Conservation (phyloP, 371 early-diverging fungal genomes). For the Globomyces sp. region DNA sequence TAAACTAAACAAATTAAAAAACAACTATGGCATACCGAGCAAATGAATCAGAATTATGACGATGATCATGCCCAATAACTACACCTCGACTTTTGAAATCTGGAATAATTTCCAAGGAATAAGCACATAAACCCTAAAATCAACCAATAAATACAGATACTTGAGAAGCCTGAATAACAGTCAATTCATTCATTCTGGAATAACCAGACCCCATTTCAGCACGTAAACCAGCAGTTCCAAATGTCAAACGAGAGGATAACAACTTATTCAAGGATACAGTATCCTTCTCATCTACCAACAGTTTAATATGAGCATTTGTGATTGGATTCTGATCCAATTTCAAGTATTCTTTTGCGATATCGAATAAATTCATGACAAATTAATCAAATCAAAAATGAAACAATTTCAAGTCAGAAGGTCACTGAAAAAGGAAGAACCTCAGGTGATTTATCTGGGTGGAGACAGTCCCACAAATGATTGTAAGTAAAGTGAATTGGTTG, state of each 20-base stretch:
- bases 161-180: conserved; percentile 85
- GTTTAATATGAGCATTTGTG: conserved; percentile 2
- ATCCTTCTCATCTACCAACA: background rate
- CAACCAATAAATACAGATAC: no score
- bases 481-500: no score
- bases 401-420: no score
- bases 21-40: conserved; percentile 38
- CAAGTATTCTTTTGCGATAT: conserved; percentile 9
- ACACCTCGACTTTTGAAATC: conserved; percentile 68
- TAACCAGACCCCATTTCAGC: conserved; percentile 96
- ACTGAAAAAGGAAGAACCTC: no score
- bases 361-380: no score
- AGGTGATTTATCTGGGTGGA: no score
- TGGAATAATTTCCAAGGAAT: conserved; percentile 24
- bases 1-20: conserved; percentile 36
- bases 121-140: conserved; percentile 28
- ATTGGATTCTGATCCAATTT: conserved; percentile 13
- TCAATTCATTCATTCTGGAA: conserved; percentile 90
- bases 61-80: conserved; percentile 95
- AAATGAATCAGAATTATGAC: conserved; percentile 82
- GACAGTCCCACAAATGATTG: no score
- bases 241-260: conserved; percentile 6
- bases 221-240: conserved; percentile 77
- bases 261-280: background rate
- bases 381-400: no score